These are phyloP conservation scores for Solanum acaule DNA, from an alignment of 257 asterid species.

Conservation along the genomic window DNA sequence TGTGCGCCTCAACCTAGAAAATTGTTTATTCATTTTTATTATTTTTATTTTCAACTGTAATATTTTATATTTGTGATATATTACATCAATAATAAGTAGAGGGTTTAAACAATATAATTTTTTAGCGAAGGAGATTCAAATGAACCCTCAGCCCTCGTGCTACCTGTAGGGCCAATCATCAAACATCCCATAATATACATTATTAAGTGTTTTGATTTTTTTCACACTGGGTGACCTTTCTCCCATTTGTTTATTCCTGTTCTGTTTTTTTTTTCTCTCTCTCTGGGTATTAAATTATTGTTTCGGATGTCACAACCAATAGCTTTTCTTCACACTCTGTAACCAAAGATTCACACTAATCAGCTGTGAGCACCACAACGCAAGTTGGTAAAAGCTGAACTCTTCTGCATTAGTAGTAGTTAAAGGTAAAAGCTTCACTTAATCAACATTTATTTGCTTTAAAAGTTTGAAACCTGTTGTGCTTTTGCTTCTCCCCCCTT, in stretches of 20 bases:
- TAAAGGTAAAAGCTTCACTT: neutral
- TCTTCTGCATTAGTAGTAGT: neutral
- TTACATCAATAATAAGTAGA: rapidly evolving
- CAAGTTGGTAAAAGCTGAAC: neutral
- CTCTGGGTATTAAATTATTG: neutral
- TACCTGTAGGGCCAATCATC: neutral
- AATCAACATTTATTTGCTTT: neutral
- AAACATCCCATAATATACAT: neutral
- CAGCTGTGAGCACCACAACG: neutral
- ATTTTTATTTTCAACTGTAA: no score
- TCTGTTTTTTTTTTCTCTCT: neutral
- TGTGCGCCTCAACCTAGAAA: rapidly evolving
- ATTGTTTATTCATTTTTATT: no score
- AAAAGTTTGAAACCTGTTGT: neutral
- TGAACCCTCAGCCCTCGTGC: neutral
- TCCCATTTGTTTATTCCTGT: neutral
- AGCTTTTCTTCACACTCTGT: neutral
- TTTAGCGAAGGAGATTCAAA: neutral
- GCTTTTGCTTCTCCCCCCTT: neutral
- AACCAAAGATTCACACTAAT: neutral
- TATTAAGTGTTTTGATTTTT: neutral
- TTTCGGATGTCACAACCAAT: neutral
- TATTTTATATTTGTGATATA: rapidly evolving
- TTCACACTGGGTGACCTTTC: neutral
- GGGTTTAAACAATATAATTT: neutral